These are phyloP conservation scores for Candolleomyces eurysporus DNA, from an alignment of 768 basidiomycete species.

Conservation along the genomic window DNA sequence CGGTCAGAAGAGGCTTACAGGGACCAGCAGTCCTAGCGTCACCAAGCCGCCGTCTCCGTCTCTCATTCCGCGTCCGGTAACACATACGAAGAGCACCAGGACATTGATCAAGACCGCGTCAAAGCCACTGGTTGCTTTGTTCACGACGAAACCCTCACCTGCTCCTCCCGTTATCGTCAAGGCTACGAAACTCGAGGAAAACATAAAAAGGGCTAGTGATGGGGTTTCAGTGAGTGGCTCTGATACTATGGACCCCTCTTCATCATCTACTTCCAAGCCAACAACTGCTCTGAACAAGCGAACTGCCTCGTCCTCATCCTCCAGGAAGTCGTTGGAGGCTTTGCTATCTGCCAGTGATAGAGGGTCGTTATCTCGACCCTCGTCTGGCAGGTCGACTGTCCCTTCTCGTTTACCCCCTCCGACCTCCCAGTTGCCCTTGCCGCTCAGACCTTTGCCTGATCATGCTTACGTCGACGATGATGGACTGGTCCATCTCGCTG, in stretches of 20 bases:
- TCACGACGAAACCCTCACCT: neutral
- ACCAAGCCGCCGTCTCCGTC: neutral
- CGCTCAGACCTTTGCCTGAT: neutral
- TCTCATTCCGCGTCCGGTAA: conserved; percentile 1
- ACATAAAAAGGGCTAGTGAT: neutral
- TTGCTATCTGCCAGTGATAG: neutral
- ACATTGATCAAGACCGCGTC: neutral
- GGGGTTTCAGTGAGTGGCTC: neutral
- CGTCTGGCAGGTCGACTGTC: too few species aligned
- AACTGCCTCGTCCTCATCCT: neutral
- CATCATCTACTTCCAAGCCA: neutral
- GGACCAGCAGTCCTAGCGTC: neutral
- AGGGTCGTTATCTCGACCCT: too few species aligned
- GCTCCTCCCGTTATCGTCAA: neutral
- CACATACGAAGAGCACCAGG: neutral
- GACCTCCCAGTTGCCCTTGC: neutral
- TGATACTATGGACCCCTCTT: neutral
- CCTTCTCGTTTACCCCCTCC: neutral
- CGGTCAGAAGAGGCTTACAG: neutral
- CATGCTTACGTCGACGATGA: conserved; percentile 13
- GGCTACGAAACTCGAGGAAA: neutral
- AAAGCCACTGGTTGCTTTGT: neutral
- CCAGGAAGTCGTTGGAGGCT: neutral
- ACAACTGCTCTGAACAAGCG: neutral
- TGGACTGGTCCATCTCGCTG: conserved; percentile 24